A percentile compares a stretch with the other conserved stretches of the same genome.
Conservation (phyloP, 2,329 filamentous ascomycete genomes). For the Colletotrichum costaricense region DNA sequence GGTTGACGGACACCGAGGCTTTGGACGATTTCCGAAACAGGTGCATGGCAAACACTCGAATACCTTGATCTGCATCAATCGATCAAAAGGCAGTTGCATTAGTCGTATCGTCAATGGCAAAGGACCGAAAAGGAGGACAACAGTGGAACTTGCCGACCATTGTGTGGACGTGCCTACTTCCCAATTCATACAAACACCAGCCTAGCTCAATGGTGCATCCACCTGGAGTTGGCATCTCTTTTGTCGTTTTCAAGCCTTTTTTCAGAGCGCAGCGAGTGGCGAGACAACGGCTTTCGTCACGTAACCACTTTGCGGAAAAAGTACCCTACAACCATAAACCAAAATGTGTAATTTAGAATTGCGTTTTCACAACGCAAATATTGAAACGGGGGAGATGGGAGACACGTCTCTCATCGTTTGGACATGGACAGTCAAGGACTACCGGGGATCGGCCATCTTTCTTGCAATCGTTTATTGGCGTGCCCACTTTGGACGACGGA, state of each 20-base stretch:
- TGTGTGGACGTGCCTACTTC: neutral
- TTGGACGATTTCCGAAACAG: conserved; percentile 1
- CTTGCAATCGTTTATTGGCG: conserved; percentile 14
- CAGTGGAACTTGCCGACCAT: neutral
- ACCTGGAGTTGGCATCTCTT: conserved; percentile 32
- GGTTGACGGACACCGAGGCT: neutral
- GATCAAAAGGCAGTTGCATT: conserved; percentile 13
- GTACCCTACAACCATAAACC: conserved; percentile 42
- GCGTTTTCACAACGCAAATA: conserved; percentile 16
- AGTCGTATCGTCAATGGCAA: neutral
- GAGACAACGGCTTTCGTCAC: conserved; percentile 24
- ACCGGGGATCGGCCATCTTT: conserved; percentile 27
- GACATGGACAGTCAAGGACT: conserved; percentile 26
- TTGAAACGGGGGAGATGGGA: conserved; percentile 28
- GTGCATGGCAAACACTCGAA: neutral
- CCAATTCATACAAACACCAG: neutral
- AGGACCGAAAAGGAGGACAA: neutral
- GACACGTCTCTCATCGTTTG: neutral
- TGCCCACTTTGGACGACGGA: conserved; percentile 13
- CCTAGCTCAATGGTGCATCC: conserved; percentile 2
- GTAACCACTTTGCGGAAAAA: conserved; percentile 19
- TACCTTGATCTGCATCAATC: neutral
- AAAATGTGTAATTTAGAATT: conserved; percentile 49
- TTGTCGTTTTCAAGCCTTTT: conserved; percentile 33
- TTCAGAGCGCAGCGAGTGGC: conserved; percentile 30